Evolutionary conservation across 1,139 yeast genomes (phyloP).

Genomic region (Geotrichum phurueaensis): DNA sequence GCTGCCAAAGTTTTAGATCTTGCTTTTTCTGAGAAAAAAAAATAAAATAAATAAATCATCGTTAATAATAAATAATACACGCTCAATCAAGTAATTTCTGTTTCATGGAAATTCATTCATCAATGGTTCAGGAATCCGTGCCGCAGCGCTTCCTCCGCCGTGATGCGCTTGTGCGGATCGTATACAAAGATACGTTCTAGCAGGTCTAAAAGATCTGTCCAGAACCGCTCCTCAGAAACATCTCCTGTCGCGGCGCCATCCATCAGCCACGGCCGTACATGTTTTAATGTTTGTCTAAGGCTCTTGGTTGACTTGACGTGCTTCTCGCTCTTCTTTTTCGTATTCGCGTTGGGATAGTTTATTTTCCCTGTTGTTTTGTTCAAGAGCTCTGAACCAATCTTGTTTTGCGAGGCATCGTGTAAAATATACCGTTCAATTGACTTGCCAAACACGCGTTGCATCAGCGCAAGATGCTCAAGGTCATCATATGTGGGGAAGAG

Average conservation of each 20-base stretch:
- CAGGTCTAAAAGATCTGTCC: slow-evolving; percentile 48
- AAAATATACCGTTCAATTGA: slow-evolving; percentile 30
- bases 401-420: slow-evolving; percentile 26
- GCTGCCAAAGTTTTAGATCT: no score
- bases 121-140: slow-evolving; percentile 52
- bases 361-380: slow-evolving; percentile 18
- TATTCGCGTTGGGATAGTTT: slow-evolving; percentile 35
- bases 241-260: slow-evolving; percentile 4
- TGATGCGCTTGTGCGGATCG: slow-evolving; percentile 69
- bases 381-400: slow-evolving; percentile 24
- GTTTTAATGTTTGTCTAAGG: slow-evolving; percentile 40
- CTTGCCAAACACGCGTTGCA: slow-evolving; percentile 62
- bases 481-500: slow-evolving; percentile 92
- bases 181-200: slow-evolving; percentile 67
- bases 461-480: slow-evolving; percentile 88
- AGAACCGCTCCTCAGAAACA: slow-evolving; percentile 37
- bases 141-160: slow-evolving; percentile 64
- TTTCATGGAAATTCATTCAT: not conserved
- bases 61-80: not conserved
- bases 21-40: not conserved
- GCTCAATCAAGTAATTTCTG: not conserved
- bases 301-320: slow-evolving; percentile 48
- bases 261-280: slow-evolving; percentile 20
- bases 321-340: slow-evolving; percentile 42
- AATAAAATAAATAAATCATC: not conserved